Conservation (phyloP, 208 protist species). For the Crithidia fasciculata region DNA sequence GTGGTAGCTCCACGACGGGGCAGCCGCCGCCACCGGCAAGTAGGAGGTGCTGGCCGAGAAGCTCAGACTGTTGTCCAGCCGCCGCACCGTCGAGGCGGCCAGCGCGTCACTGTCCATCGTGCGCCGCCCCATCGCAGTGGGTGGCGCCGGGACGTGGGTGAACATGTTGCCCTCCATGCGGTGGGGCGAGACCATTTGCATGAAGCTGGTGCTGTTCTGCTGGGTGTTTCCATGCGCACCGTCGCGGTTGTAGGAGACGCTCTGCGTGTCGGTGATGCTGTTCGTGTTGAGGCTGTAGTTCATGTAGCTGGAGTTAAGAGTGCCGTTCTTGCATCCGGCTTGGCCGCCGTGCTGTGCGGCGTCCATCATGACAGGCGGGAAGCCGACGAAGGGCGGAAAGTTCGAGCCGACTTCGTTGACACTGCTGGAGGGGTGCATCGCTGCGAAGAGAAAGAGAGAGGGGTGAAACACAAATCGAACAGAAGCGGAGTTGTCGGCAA, state of each 20-base stretch:
- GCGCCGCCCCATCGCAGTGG: conserved; percentile 10
- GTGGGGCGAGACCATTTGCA: neutral
- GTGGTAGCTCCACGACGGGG: conserved; percentile 6
- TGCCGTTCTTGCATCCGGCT: neutral
- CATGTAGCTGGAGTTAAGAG: conserved; percentile 19
- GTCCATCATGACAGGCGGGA: conserved; percentile 13
- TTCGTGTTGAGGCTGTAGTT: conserved; percentile 20
- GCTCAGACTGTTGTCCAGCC: conserved; percentile 19
- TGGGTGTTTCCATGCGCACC: neutral
- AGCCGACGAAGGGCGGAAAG: neutral
- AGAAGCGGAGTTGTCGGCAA: neutral
- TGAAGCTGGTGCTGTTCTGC: neutral
- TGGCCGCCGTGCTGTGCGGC: neutral
- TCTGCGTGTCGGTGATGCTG: conserved; percentile 14
- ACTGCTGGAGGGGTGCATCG: conserved; percentile 3
- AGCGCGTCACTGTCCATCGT: conserved; percentile 12
- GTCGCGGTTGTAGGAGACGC: conserved; percentile 20
- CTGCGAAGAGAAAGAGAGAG: neutral
- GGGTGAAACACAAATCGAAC: neutral
- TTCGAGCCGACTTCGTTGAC: conserved; percentile 10
- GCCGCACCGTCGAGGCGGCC: neutral
- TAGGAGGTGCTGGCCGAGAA: conserved; percentile 17
- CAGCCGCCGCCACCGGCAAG: conserved; percentile 7
- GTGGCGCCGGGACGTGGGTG: conserved; percentile 10
- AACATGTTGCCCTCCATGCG: conserved; percentile 13